Conservation (phyloP, 2,329 filamentous ascomycete species). For the Penicillium occitanis region DNA sequence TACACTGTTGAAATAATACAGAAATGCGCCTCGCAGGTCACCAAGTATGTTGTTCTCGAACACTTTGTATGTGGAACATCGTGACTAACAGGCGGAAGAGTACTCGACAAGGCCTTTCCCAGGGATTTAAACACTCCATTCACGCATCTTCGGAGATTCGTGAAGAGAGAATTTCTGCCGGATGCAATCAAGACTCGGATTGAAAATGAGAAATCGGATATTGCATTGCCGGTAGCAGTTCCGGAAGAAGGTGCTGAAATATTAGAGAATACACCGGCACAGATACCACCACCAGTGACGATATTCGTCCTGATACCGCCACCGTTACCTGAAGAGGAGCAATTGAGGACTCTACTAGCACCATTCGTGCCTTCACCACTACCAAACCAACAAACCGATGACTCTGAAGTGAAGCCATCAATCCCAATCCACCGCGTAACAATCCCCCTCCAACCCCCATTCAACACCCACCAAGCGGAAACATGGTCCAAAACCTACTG, state of each 20-base stretch:
- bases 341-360: constrained; percentile 36
- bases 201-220: not conserved
- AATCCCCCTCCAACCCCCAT: constrained; percentile 45
- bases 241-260: not conserved
- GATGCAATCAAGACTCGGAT: constrained; percentile 26
- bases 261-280: not conserved
- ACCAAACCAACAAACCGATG: not conserved
- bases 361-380: constrained; percentile 33
- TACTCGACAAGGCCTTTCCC: constrained; percentile 40
- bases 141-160: constrained; percentile 45
- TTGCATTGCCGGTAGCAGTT: too few relatives aligned
- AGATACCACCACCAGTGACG: constrained; percentile 24
- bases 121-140: constrained; percentile 35
- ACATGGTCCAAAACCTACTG: constrained; percentile 44
- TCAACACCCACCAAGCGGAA: constrained; percentile 42
- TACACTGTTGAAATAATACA: constrained; percentile 47
- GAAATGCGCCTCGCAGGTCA: constrained; percentile 45
- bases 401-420: not conserved
- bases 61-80: not conserved
- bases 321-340: constrained; percentile 39
- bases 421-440: constrained; percentile 33
- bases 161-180: constrained; percentile 38
- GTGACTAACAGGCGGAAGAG: constrained; percentile 28
- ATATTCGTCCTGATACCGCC: constrained; percentile 46
- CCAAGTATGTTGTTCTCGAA: constrained; percentile 36